These are phyloP conservation scores for Mytilinidion resinicola DNA, from an alignment of 495 filamentous ascomycete genomes.

Conservation along the genomic window DNA sequence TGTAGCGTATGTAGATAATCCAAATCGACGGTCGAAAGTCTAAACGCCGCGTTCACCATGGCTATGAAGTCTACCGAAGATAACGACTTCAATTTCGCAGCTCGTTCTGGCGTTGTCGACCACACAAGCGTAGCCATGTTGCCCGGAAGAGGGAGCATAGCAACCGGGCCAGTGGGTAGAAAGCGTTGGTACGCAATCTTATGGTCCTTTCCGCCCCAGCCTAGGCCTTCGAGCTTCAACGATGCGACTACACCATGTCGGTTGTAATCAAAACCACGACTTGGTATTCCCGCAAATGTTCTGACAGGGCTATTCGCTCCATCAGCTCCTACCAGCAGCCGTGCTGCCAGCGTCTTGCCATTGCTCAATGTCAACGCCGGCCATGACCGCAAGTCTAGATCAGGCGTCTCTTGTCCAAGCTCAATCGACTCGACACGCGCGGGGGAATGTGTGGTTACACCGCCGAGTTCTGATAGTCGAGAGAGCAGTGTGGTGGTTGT, in stretches of 20 bases:
- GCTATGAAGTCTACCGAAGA: conserved; percentile 65
- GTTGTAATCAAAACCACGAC: conserved; percentile 87
- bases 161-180: conserved; percentile 83
- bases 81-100: conserved; percentile 72
- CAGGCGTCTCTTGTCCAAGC: conserved; percentile 61
- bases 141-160: conserved; percentile 83
- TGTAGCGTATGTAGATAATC: conserved; percentile 64
- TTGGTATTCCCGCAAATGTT: conserved; percentile 76
- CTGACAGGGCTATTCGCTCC: conserved; percentile 92
- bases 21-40: conserved; percentile 70
- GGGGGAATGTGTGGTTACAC: conserved; percentile 63
- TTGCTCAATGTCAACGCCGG: conserved; percentile 67
- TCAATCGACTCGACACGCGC: conserved; percentile 70
- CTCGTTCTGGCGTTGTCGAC: conserved; percentile 77
- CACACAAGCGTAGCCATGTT: conserved; percentile 82
- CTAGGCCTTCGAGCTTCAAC: conserved; percentile 55
- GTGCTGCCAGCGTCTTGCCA: conserved; percentile 59
- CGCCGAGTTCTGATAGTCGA: conserved; percentile 61
- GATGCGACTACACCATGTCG: conserved; percentile 89
- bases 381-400: conserved; percentile 76
- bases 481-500: conserved; percentile 68
- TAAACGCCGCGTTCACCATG: conserved; percentile 91
- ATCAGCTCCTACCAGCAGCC: conserved; percentile 87
- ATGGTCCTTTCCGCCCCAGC: conserved; percentile 45
- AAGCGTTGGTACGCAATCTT: conserved; percentile 93